A percentile compares a stretch with the other conserved stretches of the same genome.
These are phyloP conservation scores for Cordyceps javanica DNA, from an alignment of 2,329 filamentous ascomycete genomes.

Conservation along the genomic window DNA sequence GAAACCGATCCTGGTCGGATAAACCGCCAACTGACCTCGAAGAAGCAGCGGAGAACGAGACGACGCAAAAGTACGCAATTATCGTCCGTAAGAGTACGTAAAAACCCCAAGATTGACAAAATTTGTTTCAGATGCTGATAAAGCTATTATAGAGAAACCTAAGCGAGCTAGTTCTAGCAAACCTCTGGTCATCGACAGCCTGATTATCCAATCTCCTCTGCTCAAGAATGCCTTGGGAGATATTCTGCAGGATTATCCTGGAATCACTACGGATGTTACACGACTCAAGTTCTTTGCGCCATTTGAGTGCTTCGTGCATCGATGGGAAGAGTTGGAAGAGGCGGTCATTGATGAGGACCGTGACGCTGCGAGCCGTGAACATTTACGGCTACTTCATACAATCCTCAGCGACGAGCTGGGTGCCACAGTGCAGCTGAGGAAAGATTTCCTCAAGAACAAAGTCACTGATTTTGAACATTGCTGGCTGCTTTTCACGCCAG, in stretches of 20 bases:
- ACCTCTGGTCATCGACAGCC: slow-evolving; percentile 53
- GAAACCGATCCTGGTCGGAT: slow-evolving; percentile 48
- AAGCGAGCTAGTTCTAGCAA: slow-evolving; percentile 54
- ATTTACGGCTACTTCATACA: slow-evolving; percentile 66
- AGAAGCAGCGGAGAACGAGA: slow-evolving; percentile 53
- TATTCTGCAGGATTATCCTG: slow-evolving; percentile 52
- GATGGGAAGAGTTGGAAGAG: slow-evolving; percentile 47
- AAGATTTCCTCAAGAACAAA: slow-evolving; percentile 71
- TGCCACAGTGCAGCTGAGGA: slow-evolving; percentile 35
- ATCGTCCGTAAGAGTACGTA: slow-evolving; percentile 45
- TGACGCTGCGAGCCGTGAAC: slow-evolving; percentile 31
- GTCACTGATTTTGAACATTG: slow-evolving; percentile 83
- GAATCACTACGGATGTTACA: slow-evolving; percentile 53
- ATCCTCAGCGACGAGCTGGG: slow-evolving; percentile 44
- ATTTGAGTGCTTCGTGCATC: slow-evolving; percentile 60
- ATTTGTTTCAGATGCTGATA: not conserved
- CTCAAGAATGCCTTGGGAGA: slow-evolving; percentile 51
- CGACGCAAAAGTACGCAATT: slow-evolving; percentile 56
- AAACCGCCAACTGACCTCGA: slow-evolving; percentile 48
- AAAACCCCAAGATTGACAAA: too few species aligned
- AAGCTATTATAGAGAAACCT: slow-evolving; percentile 24
- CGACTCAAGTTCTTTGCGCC: slow-evolving; percentile 54
- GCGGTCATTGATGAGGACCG: slow-evolving; percentile 34
- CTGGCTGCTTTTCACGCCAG: slow-evolving; percentile 85
- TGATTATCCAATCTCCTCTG: slow-evolving; percentile 57